phyloP scores from a whole-genome alignment of 768 basidiomycete species.

The Lyophyllum semitale region DNA sequence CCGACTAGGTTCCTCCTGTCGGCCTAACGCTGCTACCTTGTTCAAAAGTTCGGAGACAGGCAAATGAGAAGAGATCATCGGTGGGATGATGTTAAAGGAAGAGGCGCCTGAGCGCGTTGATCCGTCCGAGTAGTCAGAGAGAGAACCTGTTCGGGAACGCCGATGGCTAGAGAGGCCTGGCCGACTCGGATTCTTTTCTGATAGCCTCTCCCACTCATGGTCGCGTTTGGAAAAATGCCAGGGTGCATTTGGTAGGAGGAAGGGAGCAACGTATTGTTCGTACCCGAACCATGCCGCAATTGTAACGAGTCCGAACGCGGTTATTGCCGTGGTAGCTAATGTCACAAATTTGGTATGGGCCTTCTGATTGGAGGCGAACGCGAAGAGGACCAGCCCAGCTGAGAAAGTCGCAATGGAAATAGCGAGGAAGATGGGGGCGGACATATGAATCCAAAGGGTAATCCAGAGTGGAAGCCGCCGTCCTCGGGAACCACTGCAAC shows the following conservation, averaged over 20 bases:
- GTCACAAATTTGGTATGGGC: constrained; percentile 15
- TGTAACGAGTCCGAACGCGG: constrained; percentile 14
- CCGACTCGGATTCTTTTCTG: not conserved
- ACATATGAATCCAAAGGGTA: constrained; percentile 19
- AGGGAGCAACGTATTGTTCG: constrained; percentile 17
- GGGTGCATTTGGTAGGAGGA: constrained; percentile 5
- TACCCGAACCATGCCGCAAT: constrained; percentile 16
- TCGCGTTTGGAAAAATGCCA: not conserved
- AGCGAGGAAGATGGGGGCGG: constrained; percentile 16
- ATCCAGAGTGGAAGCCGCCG: constrained; percentile 16
- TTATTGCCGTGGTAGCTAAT: constrained; percentile 10
- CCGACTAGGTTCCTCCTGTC: not conserved
- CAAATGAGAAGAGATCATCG: not conserved
- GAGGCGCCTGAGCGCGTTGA: constrained; percentile 2
- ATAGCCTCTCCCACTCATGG: not conserved
- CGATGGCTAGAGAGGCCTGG: not conserved
- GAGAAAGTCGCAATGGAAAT: constrained; percentile 18
- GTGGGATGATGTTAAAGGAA: constrained; percentile 6
- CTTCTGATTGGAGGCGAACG: constrained; percentile 11
- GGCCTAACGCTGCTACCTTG: constrained; percentile 2
- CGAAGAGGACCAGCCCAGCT: constrained; percentile 15
- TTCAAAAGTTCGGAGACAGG: constrained; percentile 2
- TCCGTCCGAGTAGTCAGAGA: constrained; percentile 9
- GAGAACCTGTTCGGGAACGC: constrained; percentile 4
- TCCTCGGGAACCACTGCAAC: constrained; percentile 15